phyloP scores from a whole-genome alignment of 768 basidiomycete species.

The Mycena galericulata region DNA sequence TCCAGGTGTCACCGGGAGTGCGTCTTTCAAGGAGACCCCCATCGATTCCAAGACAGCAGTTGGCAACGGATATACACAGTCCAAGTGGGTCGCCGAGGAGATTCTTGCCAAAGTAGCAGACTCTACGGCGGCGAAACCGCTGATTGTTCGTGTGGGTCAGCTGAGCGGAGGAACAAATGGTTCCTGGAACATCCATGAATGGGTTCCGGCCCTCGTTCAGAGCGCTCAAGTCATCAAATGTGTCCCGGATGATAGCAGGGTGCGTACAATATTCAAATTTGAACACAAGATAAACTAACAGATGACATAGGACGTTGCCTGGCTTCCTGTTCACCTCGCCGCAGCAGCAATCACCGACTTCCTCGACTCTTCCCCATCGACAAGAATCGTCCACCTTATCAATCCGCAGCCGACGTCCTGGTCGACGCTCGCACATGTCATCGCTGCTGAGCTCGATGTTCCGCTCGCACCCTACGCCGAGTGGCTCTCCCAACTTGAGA shows the following conservation, averaged over 20 bases:
- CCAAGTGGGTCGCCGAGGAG: constrained; percentile 56
- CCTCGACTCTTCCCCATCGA: neutral
- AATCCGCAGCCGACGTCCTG: constrained; percentile 44
- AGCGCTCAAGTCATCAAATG: constrained; percentile 43
- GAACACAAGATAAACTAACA: too few species aligned
- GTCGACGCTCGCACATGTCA: constrained; percentile 28
- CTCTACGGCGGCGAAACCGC: constrained; percentile 41
- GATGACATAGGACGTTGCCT: constrained; percentile 42
- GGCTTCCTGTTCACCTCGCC: constrained; percentile 48
- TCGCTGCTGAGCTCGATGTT: constrained; percentile 35
- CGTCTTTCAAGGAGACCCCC: neutral
- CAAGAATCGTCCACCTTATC: constrained; percentile 35
- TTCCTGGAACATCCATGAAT: constrained; percentile 56
- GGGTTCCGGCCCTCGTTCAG: constrained; percentile 56
- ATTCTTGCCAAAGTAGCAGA: constrained; percentile 45
- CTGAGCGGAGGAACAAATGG: constrained; percentile 53
- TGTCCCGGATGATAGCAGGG: constrained; percentile 47
- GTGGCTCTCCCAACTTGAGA: constrained; percentile 36
- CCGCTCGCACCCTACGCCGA: constrained; percentile 42
- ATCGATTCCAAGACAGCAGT: constrained; percentile 26
- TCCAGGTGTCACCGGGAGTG: neutral
- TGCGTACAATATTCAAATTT: constrained; percentile 34
- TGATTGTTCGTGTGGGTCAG: constrained; percentile 58
- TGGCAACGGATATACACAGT: constrained; percentile 51
- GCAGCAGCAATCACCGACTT: constrained; percentile 42